phyloP scores from a whole-genome alignment of 1,284 basidiomycete genomes.

The Malassezia sympodialis region DNA sequence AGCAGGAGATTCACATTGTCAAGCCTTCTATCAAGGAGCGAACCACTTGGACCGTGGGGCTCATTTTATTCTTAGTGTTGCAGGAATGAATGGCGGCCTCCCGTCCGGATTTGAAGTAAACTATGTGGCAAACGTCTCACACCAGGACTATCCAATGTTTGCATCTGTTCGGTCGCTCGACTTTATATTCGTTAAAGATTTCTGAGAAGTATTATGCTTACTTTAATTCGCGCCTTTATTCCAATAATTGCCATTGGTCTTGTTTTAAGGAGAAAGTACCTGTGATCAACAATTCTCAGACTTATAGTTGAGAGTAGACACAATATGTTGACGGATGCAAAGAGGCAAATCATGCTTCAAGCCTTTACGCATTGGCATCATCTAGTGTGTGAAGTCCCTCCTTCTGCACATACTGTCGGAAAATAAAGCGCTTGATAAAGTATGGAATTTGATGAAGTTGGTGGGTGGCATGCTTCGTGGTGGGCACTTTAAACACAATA shows the following conservation, averaged over 20 bases:
- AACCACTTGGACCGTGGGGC: conserved; percentile 37
- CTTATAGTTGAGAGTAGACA: too few species aligned
- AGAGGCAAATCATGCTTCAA: too few species aligned
- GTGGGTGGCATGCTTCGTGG: conserved; percentile 50
- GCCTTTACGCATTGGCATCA: too few species aligned
- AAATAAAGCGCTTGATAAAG: conserved; percentile 13
- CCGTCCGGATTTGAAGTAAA: conserved; percentile 26
- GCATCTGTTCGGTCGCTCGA: not conserved
- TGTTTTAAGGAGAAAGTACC: too few species aligned
- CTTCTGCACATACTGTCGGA: conserved; percentile 10
- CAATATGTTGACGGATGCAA: too few species aligned
- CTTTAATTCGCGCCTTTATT: not conserved
- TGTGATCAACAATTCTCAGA: too few species aligned
- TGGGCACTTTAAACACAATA: conserved; percentile 61
- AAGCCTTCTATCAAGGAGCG: conserved; percentile 29
- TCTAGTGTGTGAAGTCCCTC: conserved; percentile 13
- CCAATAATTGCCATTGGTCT: too few species aligned
- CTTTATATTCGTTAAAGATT: not conserved
- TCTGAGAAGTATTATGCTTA: not conserved
- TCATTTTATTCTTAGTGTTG: conserved; percentile 24
- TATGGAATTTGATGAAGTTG: conserved; percentile 16
- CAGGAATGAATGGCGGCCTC: conserved; percentile 17
- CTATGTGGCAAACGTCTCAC: conserved; percentile 30
- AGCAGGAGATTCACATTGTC: conserved; percentile 28
- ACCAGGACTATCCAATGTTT: conserved; percentile 32